phyloP scores from a whole-genome alignment of 345 rosid genomes.

The Pistacia vera region DNA sequence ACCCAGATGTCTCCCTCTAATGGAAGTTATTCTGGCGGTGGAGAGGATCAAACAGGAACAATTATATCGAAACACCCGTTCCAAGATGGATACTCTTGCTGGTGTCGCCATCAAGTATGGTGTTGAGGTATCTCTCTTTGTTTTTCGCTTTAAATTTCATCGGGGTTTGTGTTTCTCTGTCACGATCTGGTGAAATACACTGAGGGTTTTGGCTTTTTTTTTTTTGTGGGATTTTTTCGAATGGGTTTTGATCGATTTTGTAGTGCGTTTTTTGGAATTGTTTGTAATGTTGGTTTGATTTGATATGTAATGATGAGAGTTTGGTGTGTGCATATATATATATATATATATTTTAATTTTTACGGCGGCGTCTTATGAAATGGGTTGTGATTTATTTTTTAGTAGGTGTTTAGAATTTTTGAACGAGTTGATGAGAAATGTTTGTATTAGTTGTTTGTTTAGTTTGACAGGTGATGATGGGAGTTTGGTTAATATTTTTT shows the following conservation, averaged over 20 bases:
- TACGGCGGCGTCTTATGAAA: too few species aligned
- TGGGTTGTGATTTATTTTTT: too few species aligned
- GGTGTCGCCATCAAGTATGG: conserved; percentile 77
- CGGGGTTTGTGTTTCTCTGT: neutral
- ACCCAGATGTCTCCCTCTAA: conserved; percentile 44
- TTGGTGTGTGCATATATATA: too few species aligned
- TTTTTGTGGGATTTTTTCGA: neutral
- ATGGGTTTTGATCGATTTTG: neutral
- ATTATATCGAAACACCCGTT: conserved; percentile 58
- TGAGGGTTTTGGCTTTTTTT: neutral
- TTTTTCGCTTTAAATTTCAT: neutral
- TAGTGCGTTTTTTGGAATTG: too few species aligned
- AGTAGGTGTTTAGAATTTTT: too few species aligned
- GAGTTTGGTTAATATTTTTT: too few species aligned
- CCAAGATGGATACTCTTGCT: conserved; percentile 69
- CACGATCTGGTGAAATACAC: neutral
- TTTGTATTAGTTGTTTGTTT: too few species aligned
- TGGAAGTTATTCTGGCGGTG: conserved; percentile 14
- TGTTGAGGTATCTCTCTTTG: conserved; percentile 48
- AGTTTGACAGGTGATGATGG: too few species aligned
- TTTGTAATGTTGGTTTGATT: neutral
- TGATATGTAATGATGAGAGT: neutral
- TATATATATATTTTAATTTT: too few species aligned
- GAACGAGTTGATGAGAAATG: too few species aligned
- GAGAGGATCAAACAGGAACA: conserved; percentile 24